Percentiles rank a stretch among this genome's conserved stretches.
These are phyloP conservation scores for Ceriops zippeliana DNA, from an alignment of 345 rosid species.

Conservation along the genomic window DNA sequence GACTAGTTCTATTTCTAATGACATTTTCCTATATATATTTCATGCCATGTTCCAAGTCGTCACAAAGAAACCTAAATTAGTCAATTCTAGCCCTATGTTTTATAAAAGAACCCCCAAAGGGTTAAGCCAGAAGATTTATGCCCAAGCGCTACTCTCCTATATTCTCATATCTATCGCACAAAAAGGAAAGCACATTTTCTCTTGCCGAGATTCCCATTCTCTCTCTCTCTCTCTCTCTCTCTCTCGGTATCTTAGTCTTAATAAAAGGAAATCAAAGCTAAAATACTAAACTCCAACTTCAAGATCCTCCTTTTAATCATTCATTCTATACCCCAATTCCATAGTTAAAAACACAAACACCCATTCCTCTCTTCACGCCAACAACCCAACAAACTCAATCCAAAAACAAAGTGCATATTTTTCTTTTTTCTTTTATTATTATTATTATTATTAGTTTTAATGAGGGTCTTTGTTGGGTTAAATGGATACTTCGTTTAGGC, in stretches of 20 bases:
- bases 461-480: constrained; percentile 53
- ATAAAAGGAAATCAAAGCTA: constrained; percentile 16
- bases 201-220: constrained; percentile 17
- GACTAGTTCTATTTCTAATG: constrained; percentile 21
- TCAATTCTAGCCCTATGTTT: constrained; percentile 9
- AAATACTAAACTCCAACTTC: constrained; percentile 29
- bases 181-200: constrained; percentile 31
- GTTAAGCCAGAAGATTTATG: constrained; percentile 10
- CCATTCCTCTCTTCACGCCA: not conserved
- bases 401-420: not conserved
- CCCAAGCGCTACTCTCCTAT: constrained; percentile 21
- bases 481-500: constrained; percentile 96
- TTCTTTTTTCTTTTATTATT: not conserved
- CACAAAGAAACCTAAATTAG: constrained; percentile 16
- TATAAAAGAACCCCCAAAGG: no score
- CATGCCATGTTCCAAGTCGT: constrained; percentile 12
- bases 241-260: constrained; percentile 10
- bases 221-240: not conserved
- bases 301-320: constrained; percentile 36
- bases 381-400: not conserved
- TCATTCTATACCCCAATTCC: constrained; percentile 15
- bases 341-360: constrained; percentile 33
- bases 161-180: constrained; percentile 37
- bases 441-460: constrained; percentile 16
- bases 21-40: constrained; percentile 1